Conservation (phyloP, 805 yeast species). For the Wickerhamiella bombiphila region DNA sequence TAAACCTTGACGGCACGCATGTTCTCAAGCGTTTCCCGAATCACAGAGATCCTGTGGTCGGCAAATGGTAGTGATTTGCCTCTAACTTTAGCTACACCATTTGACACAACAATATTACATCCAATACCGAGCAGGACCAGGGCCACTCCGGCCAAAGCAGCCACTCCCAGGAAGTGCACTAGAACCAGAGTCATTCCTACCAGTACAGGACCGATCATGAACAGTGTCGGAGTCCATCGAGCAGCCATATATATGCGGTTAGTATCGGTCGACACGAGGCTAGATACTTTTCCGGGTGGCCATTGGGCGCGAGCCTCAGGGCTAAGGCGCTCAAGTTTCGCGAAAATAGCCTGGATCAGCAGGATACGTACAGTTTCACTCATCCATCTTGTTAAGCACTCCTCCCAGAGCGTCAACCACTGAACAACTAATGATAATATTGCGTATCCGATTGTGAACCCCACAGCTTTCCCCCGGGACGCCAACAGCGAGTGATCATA, state of each 20-base stretch:
- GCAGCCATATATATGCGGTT: constrained; percentile 51
- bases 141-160: constrained; percentile 58
- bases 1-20: constrained; percentile 73
- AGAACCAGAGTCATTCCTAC: constrained; percentile 45
- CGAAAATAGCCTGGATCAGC: constrained; percentile 52
- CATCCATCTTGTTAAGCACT: constrained; percentile 41
- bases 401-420: constrained; percentile 42
- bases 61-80: constrained; percentile 30
- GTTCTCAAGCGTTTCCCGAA: constrained; percentile 62
- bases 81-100: neutral
- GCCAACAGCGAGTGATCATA: constrained; percentile 7
- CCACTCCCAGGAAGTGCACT: constrained; percentile 52
- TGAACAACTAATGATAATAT: constrained; percentile 37
- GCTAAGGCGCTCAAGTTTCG: constrained; percentile 50
- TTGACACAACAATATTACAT: constrained; percentile 24
- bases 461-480: constrained; percentile 44
- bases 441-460: constrained; percentile 59
- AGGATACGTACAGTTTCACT: constrained; percentile 64
- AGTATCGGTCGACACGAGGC: constrained; percentile 67
- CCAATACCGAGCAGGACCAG: constrained; percentile 27
- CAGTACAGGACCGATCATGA: constrained; percentile 12
- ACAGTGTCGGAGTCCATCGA: constrained; percentile 14
- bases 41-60: constrained; percentile 56
- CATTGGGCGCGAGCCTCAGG: constrained; percentile 41
- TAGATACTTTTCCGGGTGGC: constrained; percentile 59